phyloP scores from a whole-genome alignment of 352 stramenopile genomes.

The Globisporangium solare region DNA sequence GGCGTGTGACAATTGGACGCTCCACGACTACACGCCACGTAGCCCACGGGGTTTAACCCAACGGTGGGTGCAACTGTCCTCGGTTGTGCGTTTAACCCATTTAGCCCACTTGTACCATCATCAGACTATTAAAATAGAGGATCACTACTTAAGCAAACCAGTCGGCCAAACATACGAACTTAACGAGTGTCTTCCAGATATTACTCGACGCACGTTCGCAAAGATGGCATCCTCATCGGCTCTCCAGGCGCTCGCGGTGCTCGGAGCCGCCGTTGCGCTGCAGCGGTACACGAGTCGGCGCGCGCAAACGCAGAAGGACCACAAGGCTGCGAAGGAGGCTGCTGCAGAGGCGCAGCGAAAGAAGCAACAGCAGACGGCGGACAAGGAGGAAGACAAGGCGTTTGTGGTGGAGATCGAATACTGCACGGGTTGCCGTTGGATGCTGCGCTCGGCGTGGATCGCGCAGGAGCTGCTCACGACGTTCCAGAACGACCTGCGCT shows the following conservation, averaged over 20 bases:
- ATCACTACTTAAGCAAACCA: too few relatives aligned
- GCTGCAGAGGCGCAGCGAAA: constrained; percentile 4
- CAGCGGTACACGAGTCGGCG: not conserved
- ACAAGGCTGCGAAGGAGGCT: not conserved
- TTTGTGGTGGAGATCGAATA: constrained; percentile 90
- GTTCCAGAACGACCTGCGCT: constrained; percentile 81
- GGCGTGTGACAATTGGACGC: too few relatives aligned
- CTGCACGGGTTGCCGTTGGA: constrained; percentile 88
- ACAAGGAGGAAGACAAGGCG: constrained; percentile 14
- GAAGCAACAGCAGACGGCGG: not conserved
- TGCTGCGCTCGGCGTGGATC: constrained; percentile 87
- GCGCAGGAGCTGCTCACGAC: constrained; percentile 91
- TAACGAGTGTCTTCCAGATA: too few relatives aligned
- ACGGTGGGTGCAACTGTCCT: too few relatives aligned
- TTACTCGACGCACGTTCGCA: too few relatives aligned
- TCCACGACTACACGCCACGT: too few relatives aligned
- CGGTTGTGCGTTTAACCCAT: too few relatives aligned
- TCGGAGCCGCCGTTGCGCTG: too few relatives aligned
- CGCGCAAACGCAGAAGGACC: constrained; percentile 10
- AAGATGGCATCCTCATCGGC: not conserved
- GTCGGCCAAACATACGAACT: too few relatives aligned
- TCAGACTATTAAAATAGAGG: too few relatives aligned
- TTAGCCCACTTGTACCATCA: too few relatives aligned
- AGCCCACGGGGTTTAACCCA: too few relatives aligned
- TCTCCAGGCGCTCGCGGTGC: constrained; percentile 16